phyloP scores from a whole-genome alignment of 2,329 filamentous ascomycete genomes.

The Cladobotryum protrusum region DNA sequence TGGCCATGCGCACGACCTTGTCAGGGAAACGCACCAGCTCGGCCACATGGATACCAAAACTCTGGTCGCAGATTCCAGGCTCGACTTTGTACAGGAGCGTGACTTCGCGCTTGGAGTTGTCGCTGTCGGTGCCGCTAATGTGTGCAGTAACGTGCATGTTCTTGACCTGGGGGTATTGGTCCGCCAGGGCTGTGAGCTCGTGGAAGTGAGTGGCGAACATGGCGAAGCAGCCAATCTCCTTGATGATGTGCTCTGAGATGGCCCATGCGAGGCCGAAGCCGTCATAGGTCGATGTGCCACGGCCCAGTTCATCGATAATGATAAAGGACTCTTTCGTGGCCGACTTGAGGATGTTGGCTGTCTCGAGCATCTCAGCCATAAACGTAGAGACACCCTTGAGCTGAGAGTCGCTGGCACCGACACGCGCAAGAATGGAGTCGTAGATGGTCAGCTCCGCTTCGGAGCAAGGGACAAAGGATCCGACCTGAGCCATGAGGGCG shows the following conservation, averaged over 20 bases:
- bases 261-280: constrained; percentile 99
- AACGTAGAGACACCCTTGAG: constrained; percentile 97
- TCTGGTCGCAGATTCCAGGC: constrained; percentile 92
- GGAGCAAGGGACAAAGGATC: constrained; percentile 89
- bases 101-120: constrained; percentile 66
- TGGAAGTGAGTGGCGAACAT: constrained; percentile 99
- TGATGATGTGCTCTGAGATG: constrained; percentile 95
- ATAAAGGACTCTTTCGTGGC: constrained; percentile 93
- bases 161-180: constrained; percentile 78
- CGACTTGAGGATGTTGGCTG: constrained; percentile 95
- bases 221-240: constrained; percentile 87
- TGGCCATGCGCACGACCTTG: constrained; percentile 99
- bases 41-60: constrained; percentile 96
- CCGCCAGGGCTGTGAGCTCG: constrained; percentile 84
- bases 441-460: constrained; percentile 92
- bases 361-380: constrained; percentile 99
- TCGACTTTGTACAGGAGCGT: constrained; percentile 96
- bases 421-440: constrained; percentile 91
- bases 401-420: constrained; percentile 92
- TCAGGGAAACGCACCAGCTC: constrained; percentile 93
- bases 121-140: constrained; percentile 53
- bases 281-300: constrained; percentile 96
- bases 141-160: constrained; percentile 97
- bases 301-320: constrained; percentile 96
- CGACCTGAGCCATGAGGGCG: constrained; percentile 92